These are phyloP conservation scores for Ophiostoma piceae DNA, from an alignment of 2,329 filamentous ascomycete species.

Conservation along the genomic window DNA sequence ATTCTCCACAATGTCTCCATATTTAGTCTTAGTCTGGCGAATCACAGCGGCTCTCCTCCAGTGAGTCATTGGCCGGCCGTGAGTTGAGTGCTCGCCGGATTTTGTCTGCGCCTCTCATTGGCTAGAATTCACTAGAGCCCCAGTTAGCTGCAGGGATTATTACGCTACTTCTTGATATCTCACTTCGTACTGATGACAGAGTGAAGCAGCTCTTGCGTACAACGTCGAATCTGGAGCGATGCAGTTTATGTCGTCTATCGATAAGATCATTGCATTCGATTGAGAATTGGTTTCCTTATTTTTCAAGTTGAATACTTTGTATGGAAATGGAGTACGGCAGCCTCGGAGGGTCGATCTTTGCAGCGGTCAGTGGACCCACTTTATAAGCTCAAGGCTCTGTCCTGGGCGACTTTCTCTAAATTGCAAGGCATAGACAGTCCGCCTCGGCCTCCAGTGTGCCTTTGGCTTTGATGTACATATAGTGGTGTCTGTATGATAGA, in stretches of 20 bases:
- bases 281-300: neutral
- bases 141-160: neutral
- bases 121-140: neutral
- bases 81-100: neutral
- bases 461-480: neutral
- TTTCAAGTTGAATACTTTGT: neutral
- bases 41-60: neutral
- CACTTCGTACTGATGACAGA: neutral
- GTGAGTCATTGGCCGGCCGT: constrained; percentile 13
- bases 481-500: neutral
- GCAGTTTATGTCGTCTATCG: neutral
- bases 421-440: neutral
- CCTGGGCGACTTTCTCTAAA: neutral
- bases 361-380: neutral
- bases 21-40: neutral
- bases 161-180: neutral
- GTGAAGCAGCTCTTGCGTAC: neutral
- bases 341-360: neutral
- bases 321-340: neutral
- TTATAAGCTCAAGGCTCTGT: constrained; percentile 14
- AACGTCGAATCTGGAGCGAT: neutral
- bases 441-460: neutral
- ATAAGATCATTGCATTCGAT: neutral
- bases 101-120: neutral
- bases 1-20: neutral